Evolutionary conservation across 768 basidiomycete species (phyloP), one percentile per base, ranked within the genome.

Genomic region (Pholiota molesta): DNA sequence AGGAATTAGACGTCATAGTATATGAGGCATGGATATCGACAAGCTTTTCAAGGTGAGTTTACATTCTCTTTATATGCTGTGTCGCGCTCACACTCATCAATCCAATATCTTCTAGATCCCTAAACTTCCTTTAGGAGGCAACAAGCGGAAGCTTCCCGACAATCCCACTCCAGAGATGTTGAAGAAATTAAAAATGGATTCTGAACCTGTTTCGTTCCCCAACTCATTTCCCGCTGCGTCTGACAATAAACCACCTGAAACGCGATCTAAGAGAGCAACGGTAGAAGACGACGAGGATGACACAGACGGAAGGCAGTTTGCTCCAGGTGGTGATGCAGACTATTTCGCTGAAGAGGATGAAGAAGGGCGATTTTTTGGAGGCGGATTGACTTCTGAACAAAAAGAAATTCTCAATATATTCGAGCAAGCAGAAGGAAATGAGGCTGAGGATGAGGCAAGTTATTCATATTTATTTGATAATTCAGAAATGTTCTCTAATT

Each of bases 331-430:
- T 23, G 95, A 97, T 65, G 91, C 92, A 0, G 94, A 96, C 71
- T 96, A 95, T 73, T 95, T 92, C 68, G 84, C 73, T 4, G 96
- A 97, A 68, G 95, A 96, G 74, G 95, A 96, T 69, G 92, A 91
- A 23, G 94, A 95, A 67, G 95, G 94, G 0, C 82, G 95, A 11
- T 96, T 97, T 76, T 97, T 89, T 69, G 97, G 97, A 40, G 95
- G 96, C 1, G 97, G 97, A 1, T 78, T 99, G 63, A 96, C 94
- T 1, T 83, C 81, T 40, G 91, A 95, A 71, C 97, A 99, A 78
- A 96, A 98, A 72, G 89, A 95, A 60, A 99, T 99, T 40, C 72
- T 99, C 60, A 94, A 92, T 66, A 96, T 99, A 62, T 97, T 99
- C 72, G 97, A 99, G 67, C 82, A 77, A 55, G 83, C 87, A 6